Base-by-base conservation (phyloP, 805 yeast genomes). In the Sugiyamaella smithiae region DNA sequence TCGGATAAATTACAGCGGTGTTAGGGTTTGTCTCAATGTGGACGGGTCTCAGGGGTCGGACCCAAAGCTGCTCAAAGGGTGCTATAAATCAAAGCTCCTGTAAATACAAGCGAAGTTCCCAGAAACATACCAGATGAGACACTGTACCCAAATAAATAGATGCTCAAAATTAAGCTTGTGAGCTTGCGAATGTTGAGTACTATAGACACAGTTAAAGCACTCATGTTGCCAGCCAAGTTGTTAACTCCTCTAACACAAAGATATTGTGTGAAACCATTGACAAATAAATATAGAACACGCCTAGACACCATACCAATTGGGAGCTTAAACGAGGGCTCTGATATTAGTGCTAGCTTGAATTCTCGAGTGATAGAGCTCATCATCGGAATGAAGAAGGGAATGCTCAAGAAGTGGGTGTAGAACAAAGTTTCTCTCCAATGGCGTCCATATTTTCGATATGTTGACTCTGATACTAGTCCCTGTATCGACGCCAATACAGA, bases 211-310 rank as follows among this genome's bases (percentile, higher is more conserved):
- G 87, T 81, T 37, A 85, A 61, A 0, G 90, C 84, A n/a, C 77
- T 70, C 1, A 82, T 73, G 5, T 62, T 62, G 16, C 84, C 78
- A 0, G 82, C 80, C 20, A 85, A 66, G 57, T 70, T 70, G 58
- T 81, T 83, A 9, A 85, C 91, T 3, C 91, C 89, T 9, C 77
- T 66, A 1, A 82, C 78, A 59, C 95, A 85, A 2, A 80, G 45
- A 54, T 75, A 71, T 62, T 82, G 88, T 0, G 86, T 78, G 1
- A 71, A 12, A 14, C 73, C 72, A 57, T 81, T 82, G 11, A 70
- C 53, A 2, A 65, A 9, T 16, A 80, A 57, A 55, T 66, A 64
- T 5, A 60, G 46, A 14, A 59, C 45, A 38, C 57, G 66, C 31
- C 57, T 54, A 1, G 69, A 61, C 9, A 70, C 7, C 43, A 22